These are phyloP conservation scores for Mortierella alpina DNA, from an alignment of 192 early-diverging fungal genomes.

Conservation along the genomic window DNA sequence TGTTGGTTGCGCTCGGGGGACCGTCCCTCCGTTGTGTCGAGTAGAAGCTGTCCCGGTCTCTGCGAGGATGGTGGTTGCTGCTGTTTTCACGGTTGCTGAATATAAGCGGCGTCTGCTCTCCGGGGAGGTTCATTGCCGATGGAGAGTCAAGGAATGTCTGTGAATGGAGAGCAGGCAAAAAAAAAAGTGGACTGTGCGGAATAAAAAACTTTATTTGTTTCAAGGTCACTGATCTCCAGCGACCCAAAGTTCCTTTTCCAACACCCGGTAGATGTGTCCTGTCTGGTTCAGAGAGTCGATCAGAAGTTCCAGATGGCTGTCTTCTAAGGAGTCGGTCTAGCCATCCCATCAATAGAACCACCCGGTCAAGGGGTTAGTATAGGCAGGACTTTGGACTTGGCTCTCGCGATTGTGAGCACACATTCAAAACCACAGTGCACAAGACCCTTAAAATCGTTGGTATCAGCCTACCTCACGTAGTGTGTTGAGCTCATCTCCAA, in stretches of 20 bases:
- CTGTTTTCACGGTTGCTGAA: constrained; percentile 24
- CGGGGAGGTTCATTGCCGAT: constrained; percentile 5
- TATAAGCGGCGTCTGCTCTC: constrained; percentile 35
- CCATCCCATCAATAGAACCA: too few species aligned
- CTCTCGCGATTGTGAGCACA: neutral
- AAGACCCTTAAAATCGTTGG: too few species aligned
- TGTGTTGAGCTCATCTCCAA: constrained; percentile 49
- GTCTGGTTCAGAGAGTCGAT: constrained; percentile 55
- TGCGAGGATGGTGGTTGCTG: constrained; percentile 6
- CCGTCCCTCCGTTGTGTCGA: constrained; percentile 2
- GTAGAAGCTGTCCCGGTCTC: constrained; percentile 5
- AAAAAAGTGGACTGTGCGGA: neutral
- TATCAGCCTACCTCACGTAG: constrained; percentile 34
- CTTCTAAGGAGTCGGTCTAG: constrained; percentile 46
- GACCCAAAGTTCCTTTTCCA: constrained; percentile 53
- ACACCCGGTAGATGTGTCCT: constrained; percentile 34
- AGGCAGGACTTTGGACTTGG: neutral
- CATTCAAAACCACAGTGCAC: neutral
- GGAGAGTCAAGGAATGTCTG: too few species aligned
- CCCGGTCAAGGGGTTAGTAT: neutral
- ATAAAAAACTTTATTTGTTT: neutral
- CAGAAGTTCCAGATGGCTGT: constrained; percentile 37
- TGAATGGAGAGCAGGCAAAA: neutral
- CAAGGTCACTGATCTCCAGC: constrained; percentile 4
- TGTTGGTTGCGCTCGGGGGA: too few species aligned